phyloP scores from a whole-genome alignment of 345 rosid genomes.

The Physaria fendleri region DNA sequence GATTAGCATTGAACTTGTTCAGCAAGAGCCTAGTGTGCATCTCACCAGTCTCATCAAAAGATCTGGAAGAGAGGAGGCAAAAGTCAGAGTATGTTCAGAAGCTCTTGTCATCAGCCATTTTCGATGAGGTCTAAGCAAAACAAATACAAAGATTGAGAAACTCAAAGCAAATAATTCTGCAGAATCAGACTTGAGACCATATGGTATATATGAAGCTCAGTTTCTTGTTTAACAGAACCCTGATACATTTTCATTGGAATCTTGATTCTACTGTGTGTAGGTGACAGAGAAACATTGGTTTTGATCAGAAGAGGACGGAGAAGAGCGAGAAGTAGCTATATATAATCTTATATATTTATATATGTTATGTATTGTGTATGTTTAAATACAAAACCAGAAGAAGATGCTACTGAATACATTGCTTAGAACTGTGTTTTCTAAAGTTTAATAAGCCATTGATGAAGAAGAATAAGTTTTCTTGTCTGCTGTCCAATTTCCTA shows the following conservation, averaged over 20 bases:
- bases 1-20: conserved; percentile 15
- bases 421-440: neutral
- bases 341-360: no score
- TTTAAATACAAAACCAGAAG: conserved; percentile 10
- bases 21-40: conserved; percentile 38
- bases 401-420: conserved; percentile 16
- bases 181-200: conserved; percentile 8
- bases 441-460: conserved; percentile 2
- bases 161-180: neutral
- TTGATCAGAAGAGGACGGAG: neutral
- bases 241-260: neutral
- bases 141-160: neutral
- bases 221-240: conserved; percentile 5
- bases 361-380: conserved; percentile 19
- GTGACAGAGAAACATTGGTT: conserved; percentile 11
- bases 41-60: conserved; percentile 57
- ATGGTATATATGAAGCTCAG: conserved; percentile 15
- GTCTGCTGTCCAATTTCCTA: no score
- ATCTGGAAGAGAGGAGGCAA: conserved; percentile 67
- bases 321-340: conserved; percentile 10
- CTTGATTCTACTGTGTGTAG: conserved; percentile 16
- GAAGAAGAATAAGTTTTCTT: no score
- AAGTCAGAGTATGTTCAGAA: conserved; percentile 71
- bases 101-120: conserved; percentile 63
- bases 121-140: conserved; percentile 33